These are phyloP conservation scores for Borealophlyctis nickersoniae DNA, from an alignment of 192 early-diverging fungal genomes.

Conservation along the genomic window DNA sequence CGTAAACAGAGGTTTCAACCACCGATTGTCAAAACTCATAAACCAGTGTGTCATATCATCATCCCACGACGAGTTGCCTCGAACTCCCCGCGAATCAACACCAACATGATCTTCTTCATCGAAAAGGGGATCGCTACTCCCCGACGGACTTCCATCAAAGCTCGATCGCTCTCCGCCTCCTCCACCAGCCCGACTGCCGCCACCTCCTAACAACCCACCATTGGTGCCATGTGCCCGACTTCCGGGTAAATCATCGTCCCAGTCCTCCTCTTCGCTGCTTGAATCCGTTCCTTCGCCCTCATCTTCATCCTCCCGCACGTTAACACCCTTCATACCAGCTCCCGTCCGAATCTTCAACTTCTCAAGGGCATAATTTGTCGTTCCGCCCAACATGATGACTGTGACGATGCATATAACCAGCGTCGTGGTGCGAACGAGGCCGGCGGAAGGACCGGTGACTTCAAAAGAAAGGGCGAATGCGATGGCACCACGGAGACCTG, in stretches of 20 bases:
- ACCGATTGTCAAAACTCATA: slow-evolving; percentile 76
- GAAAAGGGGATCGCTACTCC: slow-evolving; percentile 8
- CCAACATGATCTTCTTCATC: slow-evolving; percentile 20
- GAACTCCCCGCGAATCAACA: slow-evolving; percentile 10
- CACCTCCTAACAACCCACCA: slow-evolving; percentile 8
- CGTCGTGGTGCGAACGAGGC: slow-evolving; percentile 82
- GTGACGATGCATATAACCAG: slow-evolving; percentile 89
- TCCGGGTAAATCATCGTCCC: slow-evolving; percentile 30
- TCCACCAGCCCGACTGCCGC: slow-evolving; percentile 6
- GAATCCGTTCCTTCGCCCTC: slow-evolving; percentile 17
- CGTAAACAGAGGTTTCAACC: slow-evolving; percentile 78
- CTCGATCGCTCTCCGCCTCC: slow-evolving; percentile 6
- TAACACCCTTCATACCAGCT: slow-evolving; percentile 12
- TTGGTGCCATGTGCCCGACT: neutral
- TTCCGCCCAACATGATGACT: slow-evolving; percentile 89
- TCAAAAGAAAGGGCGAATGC: slow-evolving; percentile 92
- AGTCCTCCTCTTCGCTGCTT: slow-evolving; percentile 31
- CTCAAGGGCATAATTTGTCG: slow-evolving; percentile 76
- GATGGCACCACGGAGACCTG: slow-evolving; percentile 92
- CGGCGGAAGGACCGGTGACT: slow-evolving; percentile 57
- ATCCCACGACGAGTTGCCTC: slow-evolving; percentile 13
- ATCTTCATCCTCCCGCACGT: slow-evolving; percentile 32
- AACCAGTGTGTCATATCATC: slow-evolving; percentile 72
- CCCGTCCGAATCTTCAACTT: slow-evolving; percentile 76
- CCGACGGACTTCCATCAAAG: neutral